Base-by-base conservation (phyloP, 2,329 filamentous ascomycete species). In the Trichoderma guizhouense region DNA sequence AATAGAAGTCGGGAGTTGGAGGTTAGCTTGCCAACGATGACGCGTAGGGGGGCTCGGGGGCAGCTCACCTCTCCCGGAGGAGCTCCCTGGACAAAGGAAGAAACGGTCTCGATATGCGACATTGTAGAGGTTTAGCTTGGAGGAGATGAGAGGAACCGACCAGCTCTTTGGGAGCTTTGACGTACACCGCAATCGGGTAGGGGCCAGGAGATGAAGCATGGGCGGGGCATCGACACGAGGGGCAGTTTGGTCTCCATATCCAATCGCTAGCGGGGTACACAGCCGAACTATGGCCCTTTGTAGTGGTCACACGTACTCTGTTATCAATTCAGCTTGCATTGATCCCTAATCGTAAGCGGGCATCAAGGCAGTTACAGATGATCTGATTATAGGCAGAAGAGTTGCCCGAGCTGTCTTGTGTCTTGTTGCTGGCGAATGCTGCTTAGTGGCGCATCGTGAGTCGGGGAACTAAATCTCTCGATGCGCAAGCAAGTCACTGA, bases 51-150 rank as follows among this genome's bases (percentile, higher is more conserved):
- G 14, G 14, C 9, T 18, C 5, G 21, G 12, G 9, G 9, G 32
- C 18, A 57, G 58, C 34, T 57, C 61, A 97, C 95, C 92, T 99
- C 96, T 86, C 96, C 96, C 26, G 96, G 96, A 62, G 96, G 96
- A 78, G 96, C 94, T 79, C 94, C 93, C 85, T 97, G 91, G 75
- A 99, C 91, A 82, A 98, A 99, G 66, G 94, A 91, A 76, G 94
- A 92, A 75, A 93, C 86, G 24, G 77, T 82, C 73, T 83, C 81
- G 63, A 83, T 74, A 34, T 82, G 79, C 47, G 81, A 83, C 81
- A 83, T 83, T 26, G 57, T 24, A 53, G 26, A 39, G 6, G 1
- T 18, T 51, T 26, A 5, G 11, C 21, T 28, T 26, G 36, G 15
- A 26, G 62, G 18, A 43, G 36, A 47, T 62, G 53, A 21, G 26